Percentiles rank a stretch among this genome's conserved stretches.
Conservation (phyloP, 2,329 filamentous ascomycete species). For the Seiridium cupressi region DNA sequence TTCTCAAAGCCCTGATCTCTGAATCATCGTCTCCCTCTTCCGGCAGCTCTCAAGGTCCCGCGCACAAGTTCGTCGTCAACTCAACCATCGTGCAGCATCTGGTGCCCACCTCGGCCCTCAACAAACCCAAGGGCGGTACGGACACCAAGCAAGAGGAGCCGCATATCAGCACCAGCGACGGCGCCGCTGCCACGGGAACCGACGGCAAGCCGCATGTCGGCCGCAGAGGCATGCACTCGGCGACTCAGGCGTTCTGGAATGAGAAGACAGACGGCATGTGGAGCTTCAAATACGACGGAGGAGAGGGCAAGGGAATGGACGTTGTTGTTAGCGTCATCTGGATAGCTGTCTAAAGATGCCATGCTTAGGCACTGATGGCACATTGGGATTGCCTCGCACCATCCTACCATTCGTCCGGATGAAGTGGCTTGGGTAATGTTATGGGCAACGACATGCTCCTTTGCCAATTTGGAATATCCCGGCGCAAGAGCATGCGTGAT, state of each 20-base stretch:
- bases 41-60: constrained; percentile 51
- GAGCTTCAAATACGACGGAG: constrained; percentile 79
- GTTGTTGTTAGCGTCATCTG: constrained; percentile 75
- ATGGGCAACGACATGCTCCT: no score
- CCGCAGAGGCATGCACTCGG: constrained; percentile 85
- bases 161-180: constrained; percentile 55
- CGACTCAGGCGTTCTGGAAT: constrained; percentile 85
- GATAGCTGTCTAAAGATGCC: constrained; percentile 59
- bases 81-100: constrained; percentile 97
- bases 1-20: constrained; percentile 75
- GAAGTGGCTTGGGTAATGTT: no score
- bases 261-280: constrained; percentile 89
- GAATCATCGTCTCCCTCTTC: constrained; percentile 60
- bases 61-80: constrained; percentile 94
- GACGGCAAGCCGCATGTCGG: constrained; percentile 72
- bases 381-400: no score
- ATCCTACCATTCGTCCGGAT: no score
- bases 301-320: constrained; percentile 65
- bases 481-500: background rate
- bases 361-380: background rate
- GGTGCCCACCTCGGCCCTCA: constrained; percentile 63
- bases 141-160: constrained; percentile 47
- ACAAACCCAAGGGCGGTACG: constrained; percentile 54
- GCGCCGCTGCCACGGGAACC: constrained; percentile 51
- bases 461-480: background rate